Evolutionary conservation across 768 basidiomycete species (phyloP), one percentile per base, ranked within the genome.

Genomic region (Naganishia friedmannii): DNA sequence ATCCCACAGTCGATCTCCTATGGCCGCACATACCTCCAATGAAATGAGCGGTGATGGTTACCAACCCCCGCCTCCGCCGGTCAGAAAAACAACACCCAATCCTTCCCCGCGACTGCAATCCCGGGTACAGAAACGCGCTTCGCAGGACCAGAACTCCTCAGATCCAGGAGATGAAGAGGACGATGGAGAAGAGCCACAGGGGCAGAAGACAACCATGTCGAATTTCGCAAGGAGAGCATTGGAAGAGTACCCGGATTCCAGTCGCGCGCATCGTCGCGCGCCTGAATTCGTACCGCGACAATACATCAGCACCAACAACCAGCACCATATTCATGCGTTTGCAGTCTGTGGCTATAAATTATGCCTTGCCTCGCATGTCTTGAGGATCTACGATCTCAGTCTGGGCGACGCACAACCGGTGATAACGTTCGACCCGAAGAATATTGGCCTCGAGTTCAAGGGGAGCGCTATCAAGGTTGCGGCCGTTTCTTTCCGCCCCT

Each of bases 401-500:
- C 75, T 75, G 7, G 72, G 76, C 56, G 68, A 66, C 39, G 72
- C 73, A 39, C 42, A 73, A 53, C 76, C 75, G 7, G 69, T 75
- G 53, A 67, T 73, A n/a, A 60, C 71, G 83, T 83, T 91, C 15
- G 89, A 92, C 58, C 84, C 88, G 65, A 88, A 86, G 70, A 86
- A 87, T 15, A 77, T 87, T 2, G 86, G 86, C 0, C 68, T 84
- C 32, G 83, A 84, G 21, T 79, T 79, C 71, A 80, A 81, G 53
- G 75, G 85, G 58, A 91, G 89, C 76, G 89, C 92, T 53, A 80
- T 85, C 3, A 88, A 87, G 74, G 84, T 94, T 45, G 88, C 88
- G 0, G 87, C 88, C 26, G 84, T 95, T 81, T 92, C 89, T 79
- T 91, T 93, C 78, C 84, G 89, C 19, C 85, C 89, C 0, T 84